Evolutionary conservation across 306 rosid genomes (phyloP).

Genomic region (Vachellia collinsii): DNA sequence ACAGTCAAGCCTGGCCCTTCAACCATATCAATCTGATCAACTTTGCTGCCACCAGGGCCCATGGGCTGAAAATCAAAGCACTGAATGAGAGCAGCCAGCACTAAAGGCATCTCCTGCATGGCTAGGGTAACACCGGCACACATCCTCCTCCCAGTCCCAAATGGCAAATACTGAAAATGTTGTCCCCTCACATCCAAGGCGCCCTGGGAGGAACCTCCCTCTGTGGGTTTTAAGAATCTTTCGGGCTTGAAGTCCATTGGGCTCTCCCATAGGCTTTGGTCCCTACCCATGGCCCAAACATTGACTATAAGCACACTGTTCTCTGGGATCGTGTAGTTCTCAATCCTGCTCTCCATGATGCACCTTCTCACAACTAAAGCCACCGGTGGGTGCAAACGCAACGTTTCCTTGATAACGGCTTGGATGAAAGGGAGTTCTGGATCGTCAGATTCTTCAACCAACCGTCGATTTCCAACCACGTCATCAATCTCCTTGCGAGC

Average conservation of each 20-base stretch:
- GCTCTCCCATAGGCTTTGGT: slow-evolving; percentile 38
- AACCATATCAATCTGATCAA: not conserved
- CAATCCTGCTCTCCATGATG: slow-evolving; percentile 19
- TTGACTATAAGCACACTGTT: slow-evolving; percentile 25
- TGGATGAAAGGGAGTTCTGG: slow-evolving; percentile 48
- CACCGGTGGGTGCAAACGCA: slow-evolving; percentile 43
- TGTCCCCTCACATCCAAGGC: slow-evolving; percentile 24
- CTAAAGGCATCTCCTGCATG: slow-evolving; percentile 32
- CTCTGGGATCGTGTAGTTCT: slow-evolving; percentile 21
- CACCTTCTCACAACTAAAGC: slow-evolving; percentile 36
- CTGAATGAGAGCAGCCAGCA: slow-evolving; percentile 39
- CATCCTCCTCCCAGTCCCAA: slow-evolving; percentile 49
- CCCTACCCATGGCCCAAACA: slow-evolving; percentile 40
- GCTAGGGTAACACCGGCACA: too few species aligned
- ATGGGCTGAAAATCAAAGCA: slow-evolving; percentile 43
- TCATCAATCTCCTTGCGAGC: slow-evolving; percentile 39
- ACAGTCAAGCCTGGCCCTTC: slow-evolving; percentile 35
- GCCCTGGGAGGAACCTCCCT: not conserved
- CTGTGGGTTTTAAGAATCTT: not conserved
- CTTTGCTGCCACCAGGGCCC: not conserved
- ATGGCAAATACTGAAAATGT: slow-evolving; percentile 37
- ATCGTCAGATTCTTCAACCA: slow-evolving; percentile 38
- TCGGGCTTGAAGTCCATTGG: slow-evolving; percentile 44
- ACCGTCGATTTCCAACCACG: slow-evolving; percentile 35
- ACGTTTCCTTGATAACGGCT: slow-evolving; percentile 43